A percentile compares a stretch with the other conserved stretches of the same genome.
These are phyloP conservation scores for Bothriochloa decipiens DNA, from an alignment of 176 grass and related monocot genomes.

Conservation along the genomic window DNA sequence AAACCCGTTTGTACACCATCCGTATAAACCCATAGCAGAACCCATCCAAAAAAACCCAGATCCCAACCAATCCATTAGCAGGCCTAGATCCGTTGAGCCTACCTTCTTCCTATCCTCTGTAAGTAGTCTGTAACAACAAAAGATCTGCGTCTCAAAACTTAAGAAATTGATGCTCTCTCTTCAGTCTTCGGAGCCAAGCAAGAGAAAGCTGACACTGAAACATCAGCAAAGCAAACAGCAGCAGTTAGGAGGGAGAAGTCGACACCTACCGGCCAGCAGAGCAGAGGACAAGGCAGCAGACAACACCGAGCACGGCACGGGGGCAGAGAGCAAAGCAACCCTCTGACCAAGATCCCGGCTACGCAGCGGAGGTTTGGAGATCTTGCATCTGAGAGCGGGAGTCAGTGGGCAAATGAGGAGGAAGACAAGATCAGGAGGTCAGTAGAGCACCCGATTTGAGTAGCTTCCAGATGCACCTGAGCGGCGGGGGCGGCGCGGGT, in stretches of 20 bases:
- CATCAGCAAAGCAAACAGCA: too few species aligned
- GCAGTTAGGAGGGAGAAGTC: neutral
- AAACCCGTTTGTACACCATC: too few species aligned
- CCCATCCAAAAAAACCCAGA: too few species aligned
- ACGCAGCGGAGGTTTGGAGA: conserved; percentile 1
- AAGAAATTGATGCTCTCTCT: too few species aligned
- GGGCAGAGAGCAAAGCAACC: neutral
- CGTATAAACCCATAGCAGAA: too few species aligned
- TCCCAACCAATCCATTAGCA: too few species aligned
- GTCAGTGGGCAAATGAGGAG: neutral
- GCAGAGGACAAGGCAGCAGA: neutral
- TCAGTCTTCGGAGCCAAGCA: too few species aligned
- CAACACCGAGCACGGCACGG: neutral
- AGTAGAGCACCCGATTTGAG: neutral
- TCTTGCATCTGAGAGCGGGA: neutral
- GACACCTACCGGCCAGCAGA: neutral
- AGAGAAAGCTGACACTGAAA: too few species aligned
- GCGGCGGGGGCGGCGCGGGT: neutral
- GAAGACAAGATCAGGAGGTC: neutral
- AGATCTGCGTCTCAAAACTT: too few species aligned
- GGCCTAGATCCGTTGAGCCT: too few species aligned
- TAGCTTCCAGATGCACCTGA: neutral
- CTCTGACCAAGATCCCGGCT: neutral
- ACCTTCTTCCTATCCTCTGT: too few species aligned
- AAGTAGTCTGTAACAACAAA: too few species aligned